These are phyloP conservation scores for Russula dissimulans DNA, from an alignment of 768 basidiomycete genomes.

Conservation along the genomic window DNA sequence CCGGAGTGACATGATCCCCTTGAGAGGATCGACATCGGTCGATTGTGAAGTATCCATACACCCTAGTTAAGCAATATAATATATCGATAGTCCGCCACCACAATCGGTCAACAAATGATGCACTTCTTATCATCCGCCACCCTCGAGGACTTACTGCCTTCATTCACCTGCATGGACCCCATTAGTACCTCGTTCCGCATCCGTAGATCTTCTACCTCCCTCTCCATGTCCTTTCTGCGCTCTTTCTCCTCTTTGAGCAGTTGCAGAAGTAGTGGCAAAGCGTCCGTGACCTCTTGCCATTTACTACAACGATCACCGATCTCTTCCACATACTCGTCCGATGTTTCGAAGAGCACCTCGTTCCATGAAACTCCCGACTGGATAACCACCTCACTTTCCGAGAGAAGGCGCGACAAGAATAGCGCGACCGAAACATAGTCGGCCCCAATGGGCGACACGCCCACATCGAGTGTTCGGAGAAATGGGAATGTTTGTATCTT, in stretches of 20 bases:
- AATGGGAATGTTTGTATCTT: neutral
- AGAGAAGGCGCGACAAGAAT: slow-evolving; percentile 17
- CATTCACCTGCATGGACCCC: slow-evolving; percentile 4
- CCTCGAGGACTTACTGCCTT: neutral
- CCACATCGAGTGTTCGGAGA: slow-evolving; percentile 12
- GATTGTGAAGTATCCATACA: too few relatives aligned
- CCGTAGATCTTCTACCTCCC: slow-evolving; percentile 19
- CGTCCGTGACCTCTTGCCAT: slow-evolving; percentile 16
- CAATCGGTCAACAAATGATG: slow-evolving; percentile 1
- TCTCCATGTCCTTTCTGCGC: slow-evolving; percentile 15
- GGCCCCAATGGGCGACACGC: slow-evolving; percentile 14
- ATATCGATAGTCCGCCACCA: neutral
- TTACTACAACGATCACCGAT: neutral
- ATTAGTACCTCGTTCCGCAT: slow-evolving; percentile 20
- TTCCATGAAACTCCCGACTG: slow-evolving; percentile 14
- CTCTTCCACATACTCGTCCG: neutral
- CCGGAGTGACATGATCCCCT: too few relatives aligned
- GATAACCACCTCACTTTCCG: slow-evolving; percentile 5
- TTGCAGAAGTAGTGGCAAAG: slow-evolving; percentile 16
- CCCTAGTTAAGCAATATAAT: too few relatives aligned
- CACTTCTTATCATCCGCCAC: slow-evolving; percentile 3
- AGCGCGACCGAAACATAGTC: slow-evolving; percentile 16
- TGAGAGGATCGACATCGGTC: too few relatives aligned
- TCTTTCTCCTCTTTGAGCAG: slow-evolving; percentile 14
- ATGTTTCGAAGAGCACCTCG: neutral